phyloP scores from a whole-genome alignment of 768 basidiomycete species.

The Psilocybe subaeruginosa region DNA sequence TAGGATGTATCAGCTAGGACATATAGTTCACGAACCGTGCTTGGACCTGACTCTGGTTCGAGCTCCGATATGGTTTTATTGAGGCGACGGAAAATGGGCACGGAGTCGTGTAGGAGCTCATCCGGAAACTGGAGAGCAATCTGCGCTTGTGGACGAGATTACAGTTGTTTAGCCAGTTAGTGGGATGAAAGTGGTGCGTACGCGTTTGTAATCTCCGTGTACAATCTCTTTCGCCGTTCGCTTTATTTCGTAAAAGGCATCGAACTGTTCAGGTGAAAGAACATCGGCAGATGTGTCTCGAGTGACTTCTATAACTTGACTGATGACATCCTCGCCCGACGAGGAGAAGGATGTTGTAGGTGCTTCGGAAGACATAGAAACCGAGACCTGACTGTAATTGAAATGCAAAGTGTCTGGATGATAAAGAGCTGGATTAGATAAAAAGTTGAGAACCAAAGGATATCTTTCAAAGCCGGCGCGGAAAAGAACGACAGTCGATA shows the following conservation, averaged over 20 bases:
- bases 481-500: too few relatives aligned
- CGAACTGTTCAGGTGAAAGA: constrained; percentile 44
- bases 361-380: constrained; percentile 6
- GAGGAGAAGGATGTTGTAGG: constrained; percentile 28
- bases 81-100: constrained; percentile 76
- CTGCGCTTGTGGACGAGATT: constrained; percentile 35
- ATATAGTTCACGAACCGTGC: constrained; percentile 62
- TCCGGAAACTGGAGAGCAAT: constrained; percentile 96
- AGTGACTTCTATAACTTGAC: constrained; percentile 52
- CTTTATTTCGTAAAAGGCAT: constrained; percentile 76
- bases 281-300: constrained; percentile 37
- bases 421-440: too few relatives aligned
- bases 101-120: constrained; percentile 84
- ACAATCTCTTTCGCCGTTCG: constrained; percentile 65
- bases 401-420: neutral
- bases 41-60: constrained; percentile 14
- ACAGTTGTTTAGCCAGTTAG: neutral
- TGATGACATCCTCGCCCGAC: constrained; percentile 58
- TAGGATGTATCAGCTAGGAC: constrained; percentile 98
- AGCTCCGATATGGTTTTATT: constrained; percentile 45
- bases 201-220: constrained; percentile 69
- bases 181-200: constrained; percentile 33
- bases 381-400: neutral
- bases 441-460: too few relatives aligned
- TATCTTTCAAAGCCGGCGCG: too few relatives aligned